Percentiles rank a stretch among this genome's conserved stretches.
phyloP scores from a whole-genome alignment of 1,284 basidiomycete genomes.

The Prillingera fragicola region DNA sequence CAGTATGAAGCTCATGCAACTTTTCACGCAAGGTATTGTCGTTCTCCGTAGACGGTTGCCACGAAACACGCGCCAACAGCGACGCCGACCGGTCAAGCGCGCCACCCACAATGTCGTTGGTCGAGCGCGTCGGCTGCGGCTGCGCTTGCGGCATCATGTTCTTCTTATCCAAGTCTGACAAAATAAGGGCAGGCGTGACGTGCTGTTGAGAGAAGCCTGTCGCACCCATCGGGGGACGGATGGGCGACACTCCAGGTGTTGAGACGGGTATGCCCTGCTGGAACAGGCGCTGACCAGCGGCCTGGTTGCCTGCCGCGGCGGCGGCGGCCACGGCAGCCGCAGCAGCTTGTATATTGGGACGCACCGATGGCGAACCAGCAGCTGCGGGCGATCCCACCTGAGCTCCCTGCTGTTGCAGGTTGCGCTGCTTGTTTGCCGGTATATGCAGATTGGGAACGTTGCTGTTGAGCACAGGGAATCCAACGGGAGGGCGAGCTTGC shows the following conservation, averaged over 20 bases:
- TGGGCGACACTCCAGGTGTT: conserved; percentile 3
- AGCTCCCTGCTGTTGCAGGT: conserved; percentile 7
- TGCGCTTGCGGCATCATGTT: conserved; percentile 13
- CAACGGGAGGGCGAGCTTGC: conserved; percentile 12
- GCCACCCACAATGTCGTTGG: conserved; percentile 10
- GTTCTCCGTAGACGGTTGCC: conserved; percentile 27
- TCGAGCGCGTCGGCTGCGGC: conserved; percentile 9
- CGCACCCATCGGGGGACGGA: conserved; percentile 4
- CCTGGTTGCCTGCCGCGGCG: neutral
- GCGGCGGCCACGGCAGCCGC: conserved; percentile 6
- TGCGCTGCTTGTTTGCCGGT: conserved; percentile 33
- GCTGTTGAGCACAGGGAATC: conserved; percentile 16
- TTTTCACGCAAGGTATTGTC: conserved; percentile 29
- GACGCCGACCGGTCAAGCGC: conserved; percentile 23
- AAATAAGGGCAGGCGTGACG: conserved; percentile 15
- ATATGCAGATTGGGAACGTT: conserved; percentile 33
- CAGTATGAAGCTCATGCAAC: conserved; percentile 13
- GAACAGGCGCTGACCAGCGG: conserved; percentile 26
- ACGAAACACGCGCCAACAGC: conserved; percentile 23
- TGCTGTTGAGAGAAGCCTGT: conserved; percentile 1
- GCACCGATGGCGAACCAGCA: conserved; percentile 20
- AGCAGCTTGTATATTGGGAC: conserved; percentile 7
- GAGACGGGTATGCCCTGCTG: conserved; percentile 33
- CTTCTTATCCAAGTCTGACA: conserved; percentile 16
- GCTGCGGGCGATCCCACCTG: conserved; percentile 5